These are phyloP conservation scores for Gloeophyllum trabeum DNA, from an alignment of 768 basidiomycete genomes.

Conservation along the genomic window DNA sequence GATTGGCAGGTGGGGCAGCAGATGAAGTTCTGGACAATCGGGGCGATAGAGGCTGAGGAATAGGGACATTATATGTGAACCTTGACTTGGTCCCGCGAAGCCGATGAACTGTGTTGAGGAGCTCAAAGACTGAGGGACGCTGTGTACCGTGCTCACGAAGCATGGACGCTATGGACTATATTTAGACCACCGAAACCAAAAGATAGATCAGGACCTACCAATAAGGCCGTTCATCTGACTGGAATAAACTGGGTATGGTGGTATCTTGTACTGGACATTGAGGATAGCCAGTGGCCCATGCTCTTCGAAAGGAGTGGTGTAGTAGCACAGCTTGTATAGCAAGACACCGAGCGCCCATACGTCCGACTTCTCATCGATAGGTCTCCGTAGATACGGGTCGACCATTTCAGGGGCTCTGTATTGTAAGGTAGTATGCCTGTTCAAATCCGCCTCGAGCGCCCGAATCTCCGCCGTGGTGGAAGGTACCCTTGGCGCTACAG, in stretches of 20 bases:
- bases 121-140: constrained; percentile 81
- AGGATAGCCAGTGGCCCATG: constrained; percentile 93
- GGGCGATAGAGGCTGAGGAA: constrained; percentile 35
- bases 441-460: constrained; percentile 81
- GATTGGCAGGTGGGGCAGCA: constrained; percentile 13
- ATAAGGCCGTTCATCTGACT: constrained; percentile 73
- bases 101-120: constrained; percentile 72
- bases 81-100: constrained; percentile 82
- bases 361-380: constrained; percentile 90
- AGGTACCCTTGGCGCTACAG: constrained; percentile 60
- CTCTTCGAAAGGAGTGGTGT: constrained; percentile 98
- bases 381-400: constrained; percentile 73
- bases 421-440: constrained; percentile 91
- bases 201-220: constrained; percentile 34
- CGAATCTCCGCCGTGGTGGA: constrained; percentile 76
- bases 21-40: constrained; percentile 10
- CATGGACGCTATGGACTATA: constrained; percentile 59
- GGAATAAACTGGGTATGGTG: constrained; percentile 83
- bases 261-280: constrained; percentile 91
- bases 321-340: constrained; percentile 97
- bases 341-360: constrained; percentile 97
- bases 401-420: constrained; percentile 99
- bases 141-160: constrained; percentile 82
- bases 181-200: constrained; percentile 3
- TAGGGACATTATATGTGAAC: constrained; percentile 55